phyloP scores from a whole-genome alignment of 768 basidiomycete species.

The Trametes cingulata region DNA sequence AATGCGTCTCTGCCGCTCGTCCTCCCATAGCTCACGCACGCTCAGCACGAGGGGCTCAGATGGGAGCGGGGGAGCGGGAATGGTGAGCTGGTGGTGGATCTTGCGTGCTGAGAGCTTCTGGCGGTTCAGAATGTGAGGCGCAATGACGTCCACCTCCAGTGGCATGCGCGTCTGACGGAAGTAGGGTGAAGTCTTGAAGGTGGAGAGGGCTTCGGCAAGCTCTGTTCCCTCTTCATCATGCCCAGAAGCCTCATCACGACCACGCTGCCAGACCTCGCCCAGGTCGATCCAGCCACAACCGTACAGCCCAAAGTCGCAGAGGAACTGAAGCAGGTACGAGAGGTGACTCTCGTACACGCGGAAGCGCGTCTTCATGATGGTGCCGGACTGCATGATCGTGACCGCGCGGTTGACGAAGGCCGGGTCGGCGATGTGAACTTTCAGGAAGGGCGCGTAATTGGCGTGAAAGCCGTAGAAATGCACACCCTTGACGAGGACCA shows the following conservation, averaged over 20 bases:
- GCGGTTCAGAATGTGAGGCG: conserved; percentile 88
- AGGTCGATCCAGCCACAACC: conserved; percentile 92
- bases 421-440: conserved; percentile 78
- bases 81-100: conserved; percentile 63
- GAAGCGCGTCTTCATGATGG: conserved; percentile 78
- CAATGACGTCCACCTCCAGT: conserved; percentile 82
- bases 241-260: conserved; percentile 34
- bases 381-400: conserved; percentile 79
- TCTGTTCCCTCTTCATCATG: conserved; percentile 34
- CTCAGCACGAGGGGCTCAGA: conserved; percentile 80
- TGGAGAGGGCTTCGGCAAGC: conserved; percentile 10
- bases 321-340: conserved; percentile 85
- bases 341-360: conserved; percentile 89
- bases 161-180: conserved; percentile 65
- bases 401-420: conserved; percentile 63
- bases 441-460: conserved; percentile 84
- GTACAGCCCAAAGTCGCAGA: conserved; percentile 93
- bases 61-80: conserved; percentile 53
- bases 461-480: conserved; percentile 95
- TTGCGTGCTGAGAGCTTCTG: conserved; percentile 60
- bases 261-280: conserved; percentile 62
- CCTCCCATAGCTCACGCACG: conserved; percentile 95
- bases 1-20: conserved; percentile 78
- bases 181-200: conserved; percentile 55
- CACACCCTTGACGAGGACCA: conserved; percentile 89